Percentiles rank a stretch among this genome's conserved stretches.
phyloP scores from a whole-genome alignment of 371 early-diverging fungal species.

The Rhizopus delemar region DNA sequence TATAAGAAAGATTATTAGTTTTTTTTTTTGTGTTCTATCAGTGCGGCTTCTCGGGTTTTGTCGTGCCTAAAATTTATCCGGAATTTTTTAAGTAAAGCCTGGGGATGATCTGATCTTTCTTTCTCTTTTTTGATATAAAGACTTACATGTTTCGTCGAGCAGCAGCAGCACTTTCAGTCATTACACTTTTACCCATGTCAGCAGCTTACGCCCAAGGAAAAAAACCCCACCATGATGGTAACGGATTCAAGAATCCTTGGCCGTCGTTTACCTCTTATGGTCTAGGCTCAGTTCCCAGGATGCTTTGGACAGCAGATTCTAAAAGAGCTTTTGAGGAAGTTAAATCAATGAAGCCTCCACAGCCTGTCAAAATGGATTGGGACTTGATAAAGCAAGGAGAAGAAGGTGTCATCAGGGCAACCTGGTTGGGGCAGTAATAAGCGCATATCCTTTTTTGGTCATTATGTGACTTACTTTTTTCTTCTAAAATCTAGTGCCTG shows the following conservation, averaged over 20 bases:
- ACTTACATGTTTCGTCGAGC: slow-evolving; percentile 9
- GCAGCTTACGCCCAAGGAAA: slow-evolving; percentile 16
- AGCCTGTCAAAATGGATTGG: slow-evolving; percentile 29
- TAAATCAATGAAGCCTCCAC: slow-evolving; percentile 13
- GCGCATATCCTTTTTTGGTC: not conserved
- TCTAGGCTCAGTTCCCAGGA: not conserved
- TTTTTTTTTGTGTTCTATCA: too few relatives aligned
- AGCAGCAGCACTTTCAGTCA: slow-evolving; percentile 3
- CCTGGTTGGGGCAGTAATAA: slow-evolving; percentile 47
- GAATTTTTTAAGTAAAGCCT: too few relatives aligned
- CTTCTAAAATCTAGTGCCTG: slow-evolving; percentile 46
- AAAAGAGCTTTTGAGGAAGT: not conserved
- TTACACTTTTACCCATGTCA: not conserved
- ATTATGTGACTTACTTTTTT: not conserved
- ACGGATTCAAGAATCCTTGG: slow-evolving; percentile 26
- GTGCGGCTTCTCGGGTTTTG: too few relatives aligned
- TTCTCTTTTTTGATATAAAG: too few relatives aligned
- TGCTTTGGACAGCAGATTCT: not conserved
- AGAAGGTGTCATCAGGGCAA: slow-evolving; percentile 29
- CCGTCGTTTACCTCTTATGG: slow-evolving; percentile 21
- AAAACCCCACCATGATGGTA: slow-evolving; percentile 20
- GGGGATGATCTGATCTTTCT: too few relatives aligned
- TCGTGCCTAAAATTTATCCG: too few relatives aligned
- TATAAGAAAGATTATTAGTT: too few relatives aligned
- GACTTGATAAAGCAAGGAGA: slow-evolving; percentile 10